Evolutionary conservation across 148 eudicot genomes (phyloP).

Genomic region (Vaccinium macrocarpon): DNA sequence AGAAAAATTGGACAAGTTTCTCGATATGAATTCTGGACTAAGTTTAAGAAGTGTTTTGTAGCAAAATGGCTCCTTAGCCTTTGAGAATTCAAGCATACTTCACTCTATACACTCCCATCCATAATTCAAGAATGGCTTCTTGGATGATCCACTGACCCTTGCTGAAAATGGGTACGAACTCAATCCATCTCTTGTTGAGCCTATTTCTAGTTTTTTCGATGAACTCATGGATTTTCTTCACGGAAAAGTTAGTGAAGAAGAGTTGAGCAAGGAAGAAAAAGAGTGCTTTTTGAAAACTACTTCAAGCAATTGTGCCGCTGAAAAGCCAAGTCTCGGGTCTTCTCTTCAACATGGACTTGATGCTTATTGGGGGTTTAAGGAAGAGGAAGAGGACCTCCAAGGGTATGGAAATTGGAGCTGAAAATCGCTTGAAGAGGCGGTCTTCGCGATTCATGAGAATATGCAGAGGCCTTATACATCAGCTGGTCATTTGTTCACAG

Average conservation of each 20-base stretch:
- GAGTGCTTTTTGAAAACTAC: background rate
- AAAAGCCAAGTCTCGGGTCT: conserved; percentile 50
- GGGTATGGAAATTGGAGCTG: conserved; percentile 46
- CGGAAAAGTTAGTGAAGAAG: conserved; percentile 36
- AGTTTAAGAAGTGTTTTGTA: no score
- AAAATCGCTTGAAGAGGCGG: conserved; percentile 48
- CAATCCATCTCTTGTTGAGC: conserved; percentile 40
- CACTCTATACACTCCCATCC: no score
- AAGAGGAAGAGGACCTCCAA: conserved; percentile 20
- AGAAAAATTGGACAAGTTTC: no score
- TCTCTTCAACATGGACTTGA: conserved; percentile 57
- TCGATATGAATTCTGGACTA: no score
- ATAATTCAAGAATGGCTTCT: no score
- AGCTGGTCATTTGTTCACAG: conserved; percentile 57
- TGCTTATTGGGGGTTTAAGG: conserved; percentile 28
- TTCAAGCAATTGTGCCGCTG: conserved; percentile 14
- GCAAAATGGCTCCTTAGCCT: no score
- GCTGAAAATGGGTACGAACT: conserved; percentile 71
- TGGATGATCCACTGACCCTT: conserved; percentile 48
- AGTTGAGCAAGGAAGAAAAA: conserved; percentile 3
- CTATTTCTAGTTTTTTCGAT: conserved; percentile 53
- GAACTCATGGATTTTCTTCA: conserved; percentile 64
- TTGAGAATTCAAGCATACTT: no score
- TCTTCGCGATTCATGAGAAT: conserved; percentile 64
- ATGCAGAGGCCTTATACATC: conserved; percentile 88